Base-by-base conservation (phyloP, 192 early-diverging fungal species). In the Mortierella antarctica region DNA sequence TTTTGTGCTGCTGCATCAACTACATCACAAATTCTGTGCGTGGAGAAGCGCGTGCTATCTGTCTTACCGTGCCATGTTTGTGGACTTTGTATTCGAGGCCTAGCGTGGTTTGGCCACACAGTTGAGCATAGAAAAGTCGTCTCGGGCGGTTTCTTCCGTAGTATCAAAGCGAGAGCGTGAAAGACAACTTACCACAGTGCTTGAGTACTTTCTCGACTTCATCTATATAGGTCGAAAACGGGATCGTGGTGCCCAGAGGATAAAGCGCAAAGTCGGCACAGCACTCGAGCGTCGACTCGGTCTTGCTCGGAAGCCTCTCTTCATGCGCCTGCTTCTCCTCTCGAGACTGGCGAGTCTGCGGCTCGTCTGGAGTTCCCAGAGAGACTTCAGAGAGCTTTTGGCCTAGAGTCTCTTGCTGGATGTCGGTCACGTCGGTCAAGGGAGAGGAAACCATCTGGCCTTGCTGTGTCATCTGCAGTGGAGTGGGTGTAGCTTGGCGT, bases 181-280 rank as follows among this genome's bases (percentile, higher is more conserved):
- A 31, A 6, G 42, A 44, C 14, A 31, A 68, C 66, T 15, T 62
- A 71, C 69, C 52, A 20, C 48, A 60, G 17, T 61, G 58, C 59
- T 71, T 52, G 14, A 71, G 69, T 17, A 71, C 44, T 4, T 50
- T 13, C n/a, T 71, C 69, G n/a, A 62, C 58, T 44, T 51, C 57
- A 4, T 71, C 59, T 14, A 71, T 71, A 51, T 62, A 21, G 13
- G 47, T 51, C 0, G 11, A 7, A 41, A 71, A 71, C 13, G 58
- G 21, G 5, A 18, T 20, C 0, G 57, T 62, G n/a, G 69, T 54
- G n/a, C 69, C 69, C 15, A 71, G 18, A n/a, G 57, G 69, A 6
- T 62, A 71, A 42, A 71, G 13, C 12, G 69, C 69, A 71, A 71
- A 71, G 69, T 71, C 69, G 8, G 18, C 59, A 5, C 18, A 46